Evolutionary conservation across 192 early-diverging fungal genomes (phyloP), one percentile per base, ranked within the genome.

Genomic region (Coemansia sp.): DNA sequence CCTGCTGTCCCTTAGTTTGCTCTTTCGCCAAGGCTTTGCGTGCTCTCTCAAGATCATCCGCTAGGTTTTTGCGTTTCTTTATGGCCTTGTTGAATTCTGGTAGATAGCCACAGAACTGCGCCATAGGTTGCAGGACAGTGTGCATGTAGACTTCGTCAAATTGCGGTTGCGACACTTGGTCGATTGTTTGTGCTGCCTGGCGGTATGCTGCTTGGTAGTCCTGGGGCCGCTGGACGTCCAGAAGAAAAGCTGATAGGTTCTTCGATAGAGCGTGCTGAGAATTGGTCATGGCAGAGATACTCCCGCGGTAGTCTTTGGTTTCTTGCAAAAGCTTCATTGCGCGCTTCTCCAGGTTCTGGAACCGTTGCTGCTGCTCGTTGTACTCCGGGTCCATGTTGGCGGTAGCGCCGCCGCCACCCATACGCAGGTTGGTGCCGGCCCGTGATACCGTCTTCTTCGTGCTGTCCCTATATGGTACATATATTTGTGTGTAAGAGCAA

Each of bases 21-120:
- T 94, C 76, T 75, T 95, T 96, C 22, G 90, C 80, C 28, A 93
- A 88, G 71, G 87, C 88, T 15, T 87, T 86, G 8, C 87, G 81
- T 6, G 87, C 82, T 41, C 88, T 81, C 67, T 99, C 98, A 72
- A 97, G 93, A 70, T 99, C 98, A 8, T 96, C 83, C 20, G 95
- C 71, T 69, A 96, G 95, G 68, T 92, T 91, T 57, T 92, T 85
- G 41, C 97, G 89, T 66, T 93, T 91, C 76, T 92, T 94, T 33
- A 96, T 94, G 17, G 92, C 91, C 69, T 96, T 93, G 75, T 96
- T 95, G 69, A 97, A 89, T 64, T 96, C 95, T 4, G 98, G 96
- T 67, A 99, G 91, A 61, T 91, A 96, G 60, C 85, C 88, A 64
- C 88, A 88, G 73, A 93, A 91, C 64, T 92, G 88, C 32, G 91